These are phyloP conservation scores for Seminavis robusta DNA, from an alignment of 108 stramenopile species.

Conservation along the genomic window DNA sequence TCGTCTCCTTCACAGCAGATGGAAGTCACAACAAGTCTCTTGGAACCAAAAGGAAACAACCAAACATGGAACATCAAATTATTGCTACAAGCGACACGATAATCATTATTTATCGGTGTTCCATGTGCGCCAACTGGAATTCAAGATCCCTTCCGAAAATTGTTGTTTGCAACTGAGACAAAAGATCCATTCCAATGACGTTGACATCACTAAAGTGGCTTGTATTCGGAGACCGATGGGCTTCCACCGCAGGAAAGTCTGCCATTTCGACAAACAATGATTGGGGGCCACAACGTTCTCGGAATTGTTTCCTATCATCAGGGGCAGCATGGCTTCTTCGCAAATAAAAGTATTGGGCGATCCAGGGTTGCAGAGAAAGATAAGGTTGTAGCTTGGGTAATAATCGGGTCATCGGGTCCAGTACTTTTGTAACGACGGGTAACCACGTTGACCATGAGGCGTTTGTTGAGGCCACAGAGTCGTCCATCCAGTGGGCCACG, in stretches of 20 bases:
- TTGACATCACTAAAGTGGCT: neutral
- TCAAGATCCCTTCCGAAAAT: neutral
- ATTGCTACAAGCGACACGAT: too few relatives aligned
- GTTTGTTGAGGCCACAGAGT: neutral
- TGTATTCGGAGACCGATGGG: neutral
- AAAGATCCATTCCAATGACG: neutral
- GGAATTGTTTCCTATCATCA: neutral
- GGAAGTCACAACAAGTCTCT: too few relatives aligned
- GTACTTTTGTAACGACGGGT: neutral
- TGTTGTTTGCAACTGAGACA: neutral
- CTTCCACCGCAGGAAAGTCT: conserved; percentile 3
- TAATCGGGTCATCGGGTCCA: neutral
- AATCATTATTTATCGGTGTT: too few relatives aligned
- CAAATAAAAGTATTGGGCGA: neutral
- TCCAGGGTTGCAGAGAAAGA: neutral
- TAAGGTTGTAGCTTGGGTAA: neutral
- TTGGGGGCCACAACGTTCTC: neutral
- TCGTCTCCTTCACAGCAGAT: too few relatives aligned
- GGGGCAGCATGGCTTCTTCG: neutral
- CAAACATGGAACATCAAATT: too few relatives aligned
- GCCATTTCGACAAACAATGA: neutral
- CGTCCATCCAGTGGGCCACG: neutral
- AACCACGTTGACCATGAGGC: neutral
- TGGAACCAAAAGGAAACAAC: too few relatives aligned
- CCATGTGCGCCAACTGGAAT: too few relatives aligned